Evolutionary conservation across 2,329 filamentous ascomycete genomes (phyloP).

Genomic region (Teratosphaeria viscida): DNA sequence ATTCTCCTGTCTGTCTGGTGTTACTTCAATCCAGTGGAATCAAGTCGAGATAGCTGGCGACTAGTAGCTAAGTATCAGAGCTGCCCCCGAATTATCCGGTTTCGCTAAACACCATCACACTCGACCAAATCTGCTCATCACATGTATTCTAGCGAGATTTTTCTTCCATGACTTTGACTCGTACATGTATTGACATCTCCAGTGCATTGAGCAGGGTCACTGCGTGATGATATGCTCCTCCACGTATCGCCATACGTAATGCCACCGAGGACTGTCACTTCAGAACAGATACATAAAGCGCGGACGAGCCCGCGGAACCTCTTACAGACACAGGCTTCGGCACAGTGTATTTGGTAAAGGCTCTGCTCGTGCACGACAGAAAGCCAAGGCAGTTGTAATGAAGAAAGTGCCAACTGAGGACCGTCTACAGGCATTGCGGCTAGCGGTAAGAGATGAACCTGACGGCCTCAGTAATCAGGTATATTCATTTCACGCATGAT

Average conservation of each 20-base stretch:
- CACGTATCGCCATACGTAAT: neutral
- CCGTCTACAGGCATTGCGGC: neutral
- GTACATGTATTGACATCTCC: too few relatives aligned
- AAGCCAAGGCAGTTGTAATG: neutral
- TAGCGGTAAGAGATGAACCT: too few relatives aligned
- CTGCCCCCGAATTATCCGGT: neutral
- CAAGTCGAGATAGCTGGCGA: neutral
- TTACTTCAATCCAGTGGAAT: neutral
- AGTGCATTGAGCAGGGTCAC: too few relatives aligned
- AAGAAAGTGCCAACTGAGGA: neutral
- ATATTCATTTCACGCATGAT: too few relatives aligned
- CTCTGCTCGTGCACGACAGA: neutral
- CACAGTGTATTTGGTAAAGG: conserved; percentile 4
- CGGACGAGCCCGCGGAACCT: neutral
- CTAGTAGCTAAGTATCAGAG: neutral
- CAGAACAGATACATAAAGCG: neutral
- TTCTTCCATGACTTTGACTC: too few relatives aligned
- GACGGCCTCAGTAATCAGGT: too few relatives aligned
- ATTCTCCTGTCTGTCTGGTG: neutral
- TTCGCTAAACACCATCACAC: neutral
- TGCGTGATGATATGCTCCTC: too few relatives aligned
- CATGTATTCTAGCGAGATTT: too few relatives aligned
- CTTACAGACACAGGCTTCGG: neutral
- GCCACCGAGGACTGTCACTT: neutral
- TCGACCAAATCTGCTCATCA: too few relatives aligned